Evolutionary conservation across 306 rosid species (phyloP).

Genomic region (Adenanthera pavonina): DNA sequence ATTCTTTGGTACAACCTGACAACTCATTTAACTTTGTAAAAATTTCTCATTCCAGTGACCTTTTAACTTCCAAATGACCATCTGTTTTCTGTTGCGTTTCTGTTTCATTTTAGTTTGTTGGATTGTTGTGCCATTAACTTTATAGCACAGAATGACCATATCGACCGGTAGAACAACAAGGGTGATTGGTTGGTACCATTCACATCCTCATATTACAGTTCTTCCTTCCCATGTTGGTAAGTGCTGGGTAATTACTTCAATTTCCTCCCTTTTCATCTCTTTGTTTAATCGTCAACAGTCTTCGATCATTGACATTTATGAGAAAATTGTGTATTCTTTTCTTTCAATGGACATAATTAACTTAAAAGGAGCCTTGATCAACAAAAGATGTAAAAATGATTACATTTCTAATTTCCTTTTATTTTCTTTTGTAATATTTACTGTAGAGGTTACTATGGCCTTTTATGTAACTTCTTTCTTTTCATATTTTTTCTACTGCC

Average conservation of each 20-base stretch:
- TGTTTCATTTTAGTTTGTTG: slow-evolving; percentile 2
- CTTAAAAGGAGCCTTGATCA: background rate
- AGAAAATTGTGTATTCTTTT: background rate
- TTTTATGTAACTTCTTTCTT: background rate
- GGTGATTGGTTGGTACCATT: slow-evolving; percentile 99
- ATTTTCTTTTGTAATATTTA: background rate
- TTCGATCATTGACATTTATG: background rate
- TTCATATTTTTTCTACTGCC: background rate
- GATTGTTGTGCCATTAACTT: slow-evolving; percentile 60
- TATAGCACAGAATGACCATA: slow-evolving; percentile 69
- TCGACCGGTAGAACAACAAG: slow-evolving; percentile 82
- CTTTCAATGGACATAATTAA: background rate
- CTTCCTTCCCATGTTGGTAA: slow-evolving; percentile 97
- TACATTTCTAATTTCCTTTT: background rate
- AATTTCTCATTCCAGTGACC: background rate
- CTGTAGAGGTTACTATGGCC: background rate
- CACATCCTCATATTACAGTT: slow-evolving; percentile 98
- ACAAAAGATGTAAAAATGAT: background rate
- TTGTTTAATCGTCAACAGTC: background rate
- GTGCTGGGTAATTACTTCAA: slow-evolving; percentile 36
- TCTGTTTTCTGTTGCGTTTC: background rate
- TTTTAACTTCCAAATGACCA: background rate
- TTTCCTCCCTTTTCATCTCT: slow-evolving; percentile 1
- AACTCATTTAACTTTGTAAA: background rate
- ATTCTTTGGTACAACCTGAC: background rate